Evolutionary conservation across 192 early-diverging fungal species (phyloP).

Genomic region (Powellomyces hirtus): DNA sequence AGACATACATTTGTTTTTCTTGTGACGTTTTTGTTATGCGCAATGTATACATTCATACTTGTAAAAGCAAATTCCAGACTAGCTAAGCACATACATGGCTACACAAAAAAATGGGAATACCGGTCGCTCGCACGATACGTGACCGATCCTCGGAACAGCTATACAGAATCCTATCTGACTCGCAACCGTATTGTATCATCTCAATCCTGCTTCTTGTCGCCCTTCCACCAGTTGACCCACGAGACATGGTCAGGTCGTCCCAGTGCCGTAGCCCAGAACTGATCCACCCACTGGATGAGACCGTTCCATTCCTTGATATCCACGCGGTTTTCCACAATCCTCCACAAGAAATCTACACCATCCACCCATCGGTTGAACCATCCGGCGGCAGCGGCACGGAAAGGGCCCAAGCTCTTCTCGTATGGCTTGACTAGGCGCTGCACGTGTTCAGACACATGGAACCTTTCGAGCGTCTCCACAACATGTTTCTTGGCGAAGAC

Average conservation of each 20-base stretch:
- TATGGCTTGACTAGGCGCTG: neutral
- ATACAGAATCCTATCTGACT: too few species aligned
- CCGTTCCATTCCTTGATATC: constrained; percentile 8
- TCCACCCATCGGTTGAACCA: neutral
- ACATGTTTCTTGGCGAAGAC: neutral
- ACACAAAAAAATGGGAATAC: too few species aligned
- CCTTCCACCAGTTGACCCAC: neutral
- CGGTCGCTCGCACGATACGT: too few species aligned
- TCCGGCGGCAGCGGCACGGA: neutral
- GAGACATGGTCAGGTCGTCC: too few species aligned
- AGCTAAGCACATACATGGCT: too few species aligned
- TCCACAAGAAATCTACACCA: constrained; percentile 14
- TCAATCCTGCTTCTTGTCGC: neutral
- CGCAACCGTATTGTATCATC: too few species aligned
- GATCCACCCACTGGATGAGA: neutral
- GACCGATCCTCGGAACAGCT: too few species aligned
- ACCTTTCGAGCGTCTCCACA: neutral
- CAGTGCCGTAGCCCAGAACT: too few species aligned
- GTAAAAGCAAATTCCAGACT: too few species aligned
- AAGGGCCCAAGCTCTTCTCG: neutral
- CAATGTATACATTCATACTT: too few species aligned
- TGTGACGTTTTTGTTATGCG: too few species aligned
- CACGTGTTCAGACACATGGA: neutral
- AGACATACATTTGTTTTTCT: too few species aligned
- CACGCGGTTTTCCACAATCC: constrained; percentile 13